Percentiles rank a stretch among this genome's conserved stretches.
Evolutionary conservation across 176 grass and related monocot genomes (phyloP).

Genomic region (Bothriochloa decipiens): DNA sequence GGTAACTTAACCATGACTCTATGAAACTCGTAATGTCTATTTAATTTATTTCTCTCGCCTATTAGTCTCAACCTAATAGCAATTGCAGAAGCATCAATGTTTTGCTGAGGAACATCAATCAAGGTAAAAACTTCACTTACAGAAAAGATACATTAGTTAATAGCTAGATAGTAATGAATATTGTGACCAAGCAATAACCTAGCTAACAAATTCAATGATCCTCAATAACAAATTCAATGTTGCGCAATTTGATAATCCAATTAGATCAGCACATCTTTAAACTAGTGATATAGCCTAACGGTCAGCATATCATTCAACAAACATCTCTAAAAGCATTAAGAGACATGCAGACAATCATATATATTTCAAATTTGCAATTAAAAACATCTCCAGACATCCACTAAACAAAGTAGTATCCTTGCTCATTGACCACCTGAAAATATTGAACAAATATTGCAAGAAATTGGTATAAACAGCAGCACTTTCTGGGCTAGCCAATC

Average conservation of each 20-base stretch:
- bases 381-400: neutral
- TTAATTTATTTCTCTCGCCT: neutral
- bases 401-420: neutral
- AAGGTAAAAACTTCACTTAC: neutral
- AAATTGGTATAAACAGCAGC: neutral
- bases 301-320: neutral
- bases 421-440: neutral
- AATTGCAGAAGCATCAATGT: neutral
- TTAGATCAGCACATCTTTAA: neutral
- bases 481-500: neutral
- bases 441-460: neutral
- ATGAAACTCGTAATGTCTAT: neutral
- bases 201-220: neutral
- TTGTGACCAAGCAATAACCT: neutral
- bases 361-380: neutral
- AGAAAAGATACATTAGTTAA: neutral
- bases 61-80: neutral
- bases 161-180: neutral
- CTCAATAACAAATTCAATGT: neutral
- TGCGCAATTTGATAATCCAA: neutral
- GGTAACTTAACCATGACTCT: neutral
- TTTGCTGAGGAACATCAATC: neutral
- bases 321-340: neutral
- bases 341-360: constrained; percentile 8
- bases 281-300: neutral